Percentiles rank a stretch among this genome's conserved stretches.
phyloP scores from a whole-genome alignment of 345 rosid species.

The Gynandropsis gynandra region DNA sequence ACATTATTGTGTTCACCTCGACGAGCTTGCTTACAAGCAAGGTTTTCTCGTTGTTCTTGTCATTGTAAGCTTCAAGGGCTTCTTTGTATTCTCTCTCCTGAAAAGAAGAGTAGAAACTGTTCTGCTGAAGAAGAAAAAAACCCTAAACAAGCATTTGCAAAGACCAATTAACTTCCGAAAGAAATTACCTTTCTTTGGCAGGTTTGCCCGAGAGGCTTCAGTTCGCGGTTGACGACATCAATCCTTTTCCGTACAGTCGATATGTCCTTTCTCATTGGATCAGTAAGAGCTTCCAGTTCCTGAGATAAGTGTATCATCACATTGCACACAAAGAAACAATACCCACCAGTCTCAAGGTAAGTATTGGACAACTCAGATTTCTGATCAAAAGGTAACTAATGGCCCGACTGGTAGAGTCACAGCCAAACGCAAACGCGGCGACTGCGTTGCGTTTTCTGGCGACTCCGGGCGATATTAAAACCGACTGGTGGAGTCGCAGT shows the following conservation, averaged over 20 bases:
- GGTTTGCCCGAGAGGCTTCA: slow-evolving; percentile 58
- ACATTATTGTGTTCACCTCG: slow-evolving; percentile 49
- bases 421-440: no score
- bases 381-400: no score
- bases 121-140: neutral
- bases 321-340: neutral
- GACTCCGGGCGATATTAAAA: no score
- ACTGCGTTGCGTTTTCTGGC: no score
- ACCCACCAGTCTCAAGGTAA: neutral
- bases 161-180: neutral
- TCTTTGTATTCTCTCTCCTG: slow-evolving; percentile 95
- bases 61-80: slow-evolving; percentile 77
- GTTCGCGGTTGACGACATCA: slow-evolving; percentile 50
- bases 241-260: slow-evolving; percentile 53
- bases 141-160: neutral
- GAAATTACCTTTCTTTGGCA: slow-evolving; percentile 64
- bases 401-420: no score
- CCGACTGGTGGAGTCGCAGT: no score
- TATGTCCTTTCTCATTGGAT: slow-evolving; percentile 69
- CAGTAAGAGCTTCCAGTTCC: slow-evolving; percentile 71
- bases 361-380: no score
- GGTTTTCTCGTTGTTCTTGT: slow-evolving; percentile 77
- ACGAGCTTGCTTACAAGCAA: slow-evolving; percentile 58
- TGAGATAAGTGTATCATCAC: slow-evolving; percentile 7
- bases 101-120: neutral